phyloP scores from a whole-genome alignment of 495 filamentous ascomycete genomes.

The Hypoxylon intermedium region DNA sequence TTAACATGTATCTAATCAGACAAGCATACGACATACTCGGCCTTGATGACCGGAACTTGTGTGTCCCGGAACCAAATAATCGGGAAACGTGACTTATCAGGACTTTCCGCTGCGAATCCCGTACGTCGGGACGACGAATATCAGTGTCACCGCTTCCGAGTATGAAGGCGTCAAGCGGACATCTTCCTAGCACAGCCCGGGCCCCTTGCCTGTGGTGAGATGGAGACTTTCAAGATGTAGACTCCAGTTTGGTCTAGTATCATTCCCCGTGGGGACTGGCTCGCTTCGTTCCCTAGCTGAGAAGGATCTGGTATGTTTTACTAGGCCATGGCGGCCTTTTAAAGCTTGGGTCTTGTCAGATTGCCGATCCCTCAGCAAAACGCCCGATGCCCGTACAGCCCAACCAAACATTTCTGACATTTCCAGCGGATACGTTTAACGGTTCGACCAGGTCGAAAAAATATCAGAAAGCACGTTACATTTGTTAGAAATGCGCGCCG shows the following conservation, averaged over 20 bases:
- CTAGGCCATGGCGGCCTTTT: background rate
- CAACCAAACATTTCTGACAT: conserved; percentile 4
- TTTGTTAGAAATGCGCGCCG: background rate
- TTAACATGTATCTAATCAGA: background rate
- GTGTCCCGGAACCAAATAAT: conserved; percentile 11
- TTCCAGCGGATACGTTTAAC: background rate
- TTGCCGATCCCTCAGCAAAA: conserved; percentile 28
- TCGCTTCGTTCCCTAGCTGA: conserved; percentile 8
- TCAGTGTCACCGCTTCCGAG: conserved; percentile 1
- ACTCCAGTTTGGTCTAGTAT: conserved; percentile 6
- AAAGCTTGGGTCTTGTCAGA: conserved; percentile 16
- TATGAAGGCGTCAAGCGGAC: background rate
- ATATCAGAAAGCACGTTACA: background rate
- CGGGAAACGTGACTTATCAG: conserved; percentile 9
- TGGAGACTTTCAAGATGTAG: conserved; percentile 12
- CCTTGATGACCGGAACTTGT: background rate
- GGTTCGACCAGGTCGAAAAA: background rate
- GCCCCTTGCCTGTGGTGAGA: background rate
- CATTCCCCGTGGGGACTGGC: background rate
- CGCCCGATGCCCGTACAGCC: conserved; percentile 26
- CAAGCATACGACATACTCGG: background rate
- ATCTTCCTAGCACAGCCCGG: conserved; percentile 3
- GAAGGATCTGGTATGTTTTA: background rate
- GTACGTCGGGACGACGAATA: conserved; percentile 1
- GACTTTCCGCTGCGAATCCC: background rate